Evolutionary conservation across 2,329 filamentous ascomycete species (phyloP), one percentile per base, ranked within the genome.

Genomic region (Xylaria multiplex): DNA sequence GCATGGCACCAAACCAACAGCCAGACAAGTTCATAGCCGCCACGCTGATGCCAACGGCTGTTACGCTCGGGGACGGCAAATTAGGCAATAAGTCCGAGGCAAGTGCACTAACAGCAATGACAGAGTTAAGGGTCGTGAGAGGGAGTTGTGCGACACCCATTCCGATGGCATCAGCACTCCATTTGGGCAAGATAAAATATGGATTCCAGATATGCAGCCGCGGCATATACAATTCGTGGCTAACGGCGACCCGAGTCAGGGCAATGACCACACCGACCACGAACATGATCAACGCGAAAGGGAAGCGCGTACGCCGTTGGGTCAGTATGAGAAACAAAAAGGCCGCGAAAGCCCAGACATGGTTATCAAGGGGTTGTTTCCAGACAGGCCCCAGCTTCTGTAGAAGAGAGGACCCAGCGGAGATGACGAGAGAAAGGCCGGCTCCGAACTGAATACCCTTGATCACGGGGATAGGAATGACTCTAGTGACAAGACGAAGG

Each of bases 381-480:
- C 93, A 97, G 13, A 83, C 81, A 56, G 66, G 70, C 6, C 37
- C 27, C 3, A 97, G 82, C 2, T 88, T 88, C 19, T 85, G 82
- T 13, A 96, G 83, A 64, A 96, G 84, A 53, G 83, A 86, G 0
- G 84, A 83, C 2, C 92, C 93, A 7, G 93, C 92, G 13, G 92
- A 91, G 64, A 97, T 85, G 60, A 93, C 86, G 16, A 98, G 85
- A 16, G 91, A 93, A 54, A 98, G 82, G 1, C 95, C 95, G 4
- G 95, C 95, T 43, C 95, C 95, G 54, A 97, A 88, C 79, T 98
- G 96, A 70, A 98, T 97, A 35, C 95, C 95, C 77, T 97, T 97
- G 59, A 98, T 90, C 0, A 98, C 91, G 0, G 94, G 92, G 14
- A 94, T 87, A 0, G 95, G 95, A 8, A 96, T 91, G 14, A 89